Percentiles rank a stretch among this genome's conserved stretches.
phyloP scores from a whole-genome alignment of 305 asterid species.

The Fraxinus nigra region DNA sequence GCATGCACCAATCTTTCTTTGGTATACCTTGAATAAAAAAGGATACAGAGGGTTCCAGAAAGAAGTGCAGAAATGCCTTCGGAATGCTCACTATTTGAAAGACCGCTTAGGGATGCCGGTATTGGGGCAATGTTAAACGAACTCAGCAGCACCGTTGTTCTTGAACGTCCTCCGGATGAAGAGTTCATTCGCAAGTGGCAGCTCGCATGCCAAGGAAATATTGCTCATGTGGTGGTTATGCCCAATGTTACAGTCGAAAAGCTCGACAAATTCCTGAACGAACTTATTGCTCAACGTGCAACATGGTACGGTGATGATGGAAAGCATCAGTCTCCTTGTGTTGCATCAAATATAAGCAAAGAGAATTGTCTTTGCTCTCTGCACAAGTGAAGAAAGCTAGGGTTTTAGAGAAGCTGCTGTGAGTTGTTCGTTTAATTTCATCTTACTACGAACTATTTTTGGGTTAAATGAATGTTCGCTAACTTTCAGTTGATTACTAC shows the following conservation, averaged over 20 bases:
- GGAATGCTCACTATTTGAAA: conserved; percentile 21
- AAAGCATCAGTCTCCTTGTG: conserved; percentile 19
- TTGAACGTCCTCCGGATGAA: conserved; percentile 29
- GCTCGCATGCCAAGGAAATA: conserved; percentile 23
- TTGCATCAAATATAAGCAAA: conserved; percentile 27
- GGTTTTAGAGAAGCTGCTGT: neutral
- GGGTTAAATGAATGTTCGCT: too few species aligned
- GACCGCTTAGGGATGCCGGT: conserved; percentile 22
- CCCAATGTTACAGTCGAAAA: conserved; percentile 22
- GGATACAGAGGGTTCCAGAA: conserved; percentile 21
- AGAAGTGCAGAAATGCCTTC: conserved; percentile 21
- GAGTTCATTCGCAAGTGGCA: conserved; percentile 34
- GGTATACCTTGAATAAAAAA: conserved; percentile 27
- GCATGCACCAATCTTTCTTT: conserved; percentile 27
- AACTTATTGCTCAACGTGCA: conserved; percentile 10
- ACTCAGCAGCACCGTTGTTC: conserved; percentile 31
- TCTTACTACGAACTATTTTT: too few species aligned
- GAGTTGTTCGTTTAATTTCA: neutral
- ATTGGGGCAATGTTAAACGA: conserved; percentile 31
- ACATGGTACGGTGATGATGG: conserved; percentile 21
- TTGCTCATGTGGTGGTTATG: conserved; percentile 35
- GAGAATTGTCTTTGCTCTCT: conserved; percentile 19
- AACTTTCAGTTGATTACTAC: too few species aligned
- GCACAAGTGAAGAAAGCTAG: neutral
- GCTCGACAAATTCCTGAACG: conserved; percentile 22